These are phyloP conservation scores for Plasmodium gallinaceum DNA, from an alignment of 169 alveolate genomes.

Conservation along the genomic window DNA sequence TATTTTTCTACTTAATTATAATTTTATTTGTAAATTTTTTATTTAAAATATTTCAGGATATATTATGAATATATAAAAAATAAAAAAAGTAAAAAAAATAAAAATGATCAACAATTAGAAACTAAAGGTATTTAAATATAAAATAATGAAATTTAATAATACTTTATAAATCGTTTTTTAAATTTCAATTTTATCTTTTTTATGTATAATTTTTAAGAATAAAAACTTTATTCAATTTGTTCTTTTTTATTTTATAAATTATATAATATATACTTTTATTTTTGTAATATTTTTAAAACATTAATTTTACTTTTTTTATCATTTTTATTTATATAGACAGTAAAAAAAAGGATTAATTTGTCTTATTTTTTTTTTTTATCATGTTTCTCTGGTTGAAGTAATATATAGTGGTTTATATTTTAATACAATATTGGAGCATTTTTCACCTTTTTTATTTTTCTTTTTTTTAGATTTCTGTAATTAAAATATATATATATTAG, in stretches of 20 bases:
- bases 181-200: too few relatives aligned
- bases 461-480: conserved; percentile 48
- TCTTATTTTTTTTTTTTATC: too few relatives aligned
- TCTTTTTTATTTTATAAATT: too few relatives aligned
- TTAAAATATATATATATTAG: conserved; percentile 19
- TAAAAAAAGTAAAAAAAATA: conserved; percentile 33
- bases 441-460: conserved; percentile 12
- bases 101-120: not conserved
- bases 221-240: too few relatives aligned
- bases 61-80: conserved; percentile 40
- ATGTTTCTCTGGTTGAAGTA: conserved; percentile 24
- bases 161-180: too few relatives aligned
- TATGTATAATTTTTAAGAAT: too few relatives aligned
- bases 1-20: not conserved
- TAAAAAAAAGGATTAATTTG: too few relatives aligned
- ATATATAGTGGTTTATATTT: conserved; percentile 44
- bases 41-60: conserved; percentile 28
- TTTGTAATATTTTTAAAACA: too few relatives aligned
- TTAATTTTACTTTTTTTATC: too few relatives aligned
- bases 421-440: conserved; percentile 8
- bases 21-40: not conserved
- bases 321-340: too few relatives aligned
- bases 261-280: too few relatives aligned
- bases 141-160: too few relatives aligned
- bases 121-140: not conserved